Conservation (phyloP, 106 monocot genomes). For the Amphibolis antarctica region DNA sequence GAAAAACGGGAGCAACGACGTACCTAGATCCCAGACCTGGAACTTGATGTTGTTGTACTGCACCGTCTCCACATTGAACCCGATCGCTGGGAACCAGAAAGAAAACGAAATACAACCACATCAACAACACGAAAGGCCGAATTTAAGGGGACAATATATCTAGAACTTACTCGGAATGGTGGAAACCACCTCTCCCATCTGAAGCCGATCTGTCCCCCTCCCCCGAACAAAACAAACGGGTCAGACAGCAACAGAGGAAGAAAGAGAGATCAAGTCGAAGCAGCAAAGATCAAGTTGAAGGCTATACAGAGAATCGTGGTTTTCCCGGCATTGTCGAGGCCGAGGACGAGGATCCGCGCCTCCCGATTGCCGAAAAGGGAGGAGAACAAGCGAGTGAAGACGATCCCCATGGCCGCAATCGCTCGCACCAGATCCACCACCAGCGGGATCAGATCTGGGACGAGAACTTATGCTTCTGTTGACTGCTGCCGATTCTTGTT, state of each 20-base stretch:
- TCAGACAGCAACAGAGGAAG: neutral
- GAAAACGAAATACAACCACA: neutral
- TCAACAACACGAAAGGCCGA: neutral
- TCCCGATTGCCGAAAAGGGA: slow-evolving; percentile 90
- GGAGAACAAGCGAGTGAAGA: slow-evolving; percentile 81
- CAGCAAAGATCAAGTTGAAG: neutral
- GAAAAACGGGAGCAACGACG: slow-evolving; percentile 7
- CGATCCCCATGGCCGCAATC: slow-evolving; percentile 57
- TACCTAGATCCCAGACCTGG: slow-evolving; percentile 99
- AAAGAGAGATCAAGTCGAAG: too few relatives aligned
- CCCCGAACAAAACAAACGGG: slow-evolving; percentile 11
- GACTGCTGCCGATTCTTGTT: too few relatives aligned
- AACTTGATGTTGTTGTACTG: slow-evolving; percentile 97
- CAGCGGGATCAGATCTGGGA: slow-evolving; percentile 4
- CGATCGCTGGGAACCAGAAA: slow-evolving; percentile 53
- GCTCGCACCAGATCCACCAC: neutral
- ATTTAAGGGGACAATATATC: neutral
- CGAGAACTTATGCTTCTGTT: neutral
- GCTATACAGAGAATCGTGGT: slow-evolving; percentile 81
- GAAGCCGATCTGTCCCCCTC: slow-evolving; percentile 70
- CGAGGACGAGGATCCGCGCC: slow-evolving; percentile 98
- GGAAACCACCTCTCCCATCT: slow-evolving; percentile 97
- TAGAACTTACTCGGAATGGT: slow-evolving; percentile 77
- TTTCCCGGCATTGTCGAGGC: slow-evolving; percentile 99
- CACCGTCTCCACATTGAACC: slow-evolving; percentile 99